phyloP scores from a whole-genome alignment of 805 yeast genomes.

The Limtongia smithiae region DNA sequence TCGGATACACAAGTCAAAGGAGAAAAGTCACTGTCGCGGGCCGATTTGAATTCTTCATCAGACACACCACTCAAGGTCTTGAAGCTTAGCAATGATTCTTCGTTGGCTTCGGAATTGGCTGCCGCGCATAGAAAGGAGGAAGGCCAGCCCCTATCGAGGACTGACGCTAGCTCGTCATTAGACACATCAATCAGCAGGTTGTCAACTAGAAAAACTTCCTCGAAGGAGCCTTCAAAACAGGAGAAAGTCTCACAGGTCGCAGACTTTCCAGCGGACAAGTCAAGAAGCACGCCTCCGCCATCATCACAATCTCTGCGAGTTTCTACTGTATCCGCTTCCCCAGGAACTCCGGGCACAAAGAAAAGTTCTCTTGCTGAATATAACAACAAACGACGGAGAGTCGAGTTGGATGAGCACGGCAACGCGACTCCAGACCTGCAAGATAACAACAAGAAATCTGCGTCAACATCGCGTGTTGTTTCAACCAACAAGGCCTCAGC shows the following conservation, averaged over 20 bases:
- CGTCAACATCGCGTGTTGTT: not conserved
- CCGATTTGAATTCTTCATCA: too few relatives aligned
- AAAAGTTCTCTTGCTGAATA: slow-evolving; percentile 18
- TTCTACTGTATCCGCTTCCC: slow-evolving; percentile 3
- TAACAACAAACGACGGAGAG: slow-evolving; percentile 9
- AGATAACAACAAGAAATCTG: not conserved
- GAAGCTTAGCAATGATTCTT: too few relatives aligned
- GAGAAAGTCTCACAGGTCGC: not conserved
- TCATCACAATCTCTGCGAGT: slow-evolving; percentile 5
- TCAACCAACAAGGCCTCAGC: too few relatives aligned
- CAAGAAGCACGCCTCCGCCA: slow-evolving; percentile 5
- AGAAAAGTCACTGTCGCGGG: too few relatives aligned
- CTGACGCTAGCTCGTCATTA: too few relatives aligned
- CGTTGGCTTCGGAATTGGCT: too few relatives aligned
- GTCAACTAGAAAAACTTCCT: too few relatives aligned
- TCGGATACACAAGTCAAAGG: too few relatives aligned
- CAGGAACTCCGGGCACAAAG: slow-evolving; percentile 19
- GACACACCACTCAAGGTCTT: too few relatives aligned
- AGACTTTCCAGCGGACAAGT: not conserved
- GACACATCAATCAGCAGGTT: too few relatives aligned
- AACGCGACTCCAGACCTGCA: not conserved
- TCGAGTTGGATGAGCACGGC: not conserved
- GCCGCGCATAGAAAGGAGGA: not conserved
- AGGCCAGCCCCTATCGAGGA: too few relatives aligned
- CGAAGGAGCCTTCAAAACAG: not conserved